phyloP scores from a whole-genome alignment of 495 filamentous ascomycete species.

The Aspergillus conjunctus region DNA sequence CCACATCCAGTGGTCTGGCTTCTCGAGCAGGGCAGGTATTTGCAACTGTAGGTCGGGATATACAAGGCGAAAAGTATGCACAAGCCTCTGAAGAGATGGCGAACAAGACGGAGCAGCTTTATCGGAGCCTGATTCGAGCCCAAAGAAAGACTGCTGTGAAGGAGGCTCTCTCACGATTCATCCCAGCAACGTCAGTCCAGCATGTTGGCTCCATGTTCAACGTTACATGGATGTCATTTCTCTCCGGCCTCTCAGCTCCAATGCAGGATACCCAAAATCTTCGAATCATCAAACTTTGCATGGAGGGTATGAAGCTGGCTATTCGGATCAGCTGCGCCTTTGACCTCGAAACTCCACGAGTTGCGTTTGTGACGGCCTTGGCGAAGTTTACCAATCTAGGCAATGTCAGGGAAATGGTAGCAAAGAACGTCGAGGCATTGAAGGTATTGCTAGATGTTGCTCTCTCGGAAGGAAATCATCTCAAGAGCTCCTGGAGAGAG shows the following conservation, averaged over 20 bases:
- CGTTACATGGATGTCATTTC: slow-evolving; percentile 98
- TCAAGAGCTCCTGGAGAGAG: slow-evolving; percentile 91
- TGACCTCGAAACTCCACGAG: slow-evolving; percentile 83
- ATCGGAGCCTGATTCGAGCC: slow-evolving; percentile 83
- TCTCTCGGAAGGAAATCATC: slow-evolving; percentile 84
- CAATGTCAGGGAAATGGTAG: slow-evolving; percentile 92
- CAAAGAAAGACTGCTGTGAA: slow-evolving; percentile 77
- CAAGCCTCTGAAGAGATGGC: slow-evolving; percentile 96
- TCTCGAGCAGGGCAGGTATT: slow-evolving; percentile 87
- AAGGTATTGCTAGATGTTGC: slow-evolving; percentile 89
- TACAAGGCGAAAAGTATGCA: slow-evolving; percentile 89
- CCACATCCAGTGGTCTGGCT: slow-evolving; percentile 67
- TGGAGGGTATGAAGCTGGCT: slow-evolving; percentile 92
- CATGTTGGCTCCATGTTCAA: slow-evolving; percentile 99
- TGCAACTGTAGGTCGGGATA: slow-evolving; percentile 84
- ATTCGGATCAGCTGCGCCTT: slow-evolving; percentile 93
- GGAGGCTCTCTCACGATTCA: slow-evolving; percentile 71
- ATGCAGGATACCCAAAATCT: slow-evolving; percentile 91
- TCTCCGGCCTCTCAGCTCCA: slow-evolving; percentile 86
- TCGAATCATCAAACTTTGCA: slow-evolving; percentile 84
- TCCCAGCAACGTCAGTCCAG: slow-evolving; percentile 87
- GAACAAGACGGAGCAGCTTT: slow-evolving; percentile 82
- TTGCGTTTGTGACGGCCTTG: slow-evolving; percentile 91
- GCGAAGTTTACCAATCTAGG: slow-evolving; percentile 94
- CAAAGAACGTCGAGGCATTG: slow-evolving; percentile 93